Evolutionary conservation across 805 yeast species (phyloP), one percentile per base, ranked within the genome.

Genomic region (Myxozyma melibiosi): DNA sequence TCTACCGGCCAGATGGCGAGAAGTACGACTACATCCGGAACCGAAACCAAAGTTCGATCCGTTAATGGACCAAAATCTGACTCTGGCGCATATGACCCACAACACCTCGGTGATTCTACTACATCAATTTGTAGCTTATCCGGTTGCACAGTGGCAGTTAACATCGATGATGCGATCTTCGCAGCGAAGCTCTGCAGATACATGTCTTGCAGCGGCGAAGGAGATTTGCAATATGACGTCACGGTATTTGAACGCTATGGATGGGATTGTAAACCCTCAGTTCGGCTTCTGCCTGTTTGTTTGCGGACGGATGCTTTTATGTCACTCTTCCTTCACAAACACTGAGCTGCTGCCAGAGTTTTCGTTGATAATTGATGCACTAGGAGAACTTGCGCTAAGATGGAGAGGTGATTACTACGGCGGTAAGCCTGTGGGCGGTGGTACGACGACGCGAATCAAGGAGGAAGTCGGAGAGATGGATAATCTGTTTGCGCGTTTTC

Each of bases 231-330:
- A 31, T 18, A 41, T 48, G 49, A 42, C 55, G 2, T 27, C 24
- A 11, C 13, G 54, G 14, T 53, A 47, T 39, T 22, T 53, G n/a
- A 39, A 24, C n/a, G 54, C 37, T 1, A 53, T 38, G 44, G 48
- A 31, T 14, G 57, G 53, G 13, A 39, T 43, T 6, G 48, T 48
- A 4, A 47, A 46, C n/a, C 43, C 53, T 1, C 57, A 53, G 33
- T 53, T 53, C 41, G 57, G 46, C n/a, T 53, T 53, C 31, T 53
- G 57, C 41, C 35, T 53, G 25, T 53, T 53, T 38, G 47, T 53
- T 13, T 31, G 47, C 39, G 57, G 57, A 11, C 40, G 53, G 5
- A 40, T 48, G 57, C 43, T 53, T 9, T 18, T 53, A 6, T 25
- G 58, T 22, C 57, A 40, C 11, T 25, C 57, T 20, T 40, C 53